Conservation (phyloP, 495 filamentous ascomycete genomes). For the Neurospora sp. region DNA sequence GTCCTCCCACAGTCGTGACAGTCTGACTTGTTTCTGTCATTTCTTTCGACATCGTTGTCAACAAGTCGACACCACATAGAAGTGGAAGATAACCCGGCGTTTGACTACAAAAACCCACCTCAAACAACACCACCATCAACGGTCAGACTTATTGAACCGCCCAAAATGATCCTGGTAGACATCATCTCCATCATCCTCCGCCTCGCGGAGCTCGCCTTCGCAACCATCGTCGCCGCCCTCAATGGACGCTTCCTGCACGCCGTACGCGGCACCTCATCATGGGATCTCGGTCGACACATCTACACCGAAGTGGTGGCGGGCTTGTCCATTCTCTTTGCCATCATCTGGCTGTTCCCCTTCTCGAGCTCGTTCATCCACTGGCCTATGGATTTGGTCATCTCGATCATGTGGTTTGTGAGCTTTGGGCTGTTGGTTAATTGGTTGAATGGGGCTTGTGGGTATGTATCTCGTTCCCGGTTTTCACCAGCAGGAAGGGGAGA, state of each 20-base stretch:
- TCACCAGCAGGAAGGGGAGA: not conserved
- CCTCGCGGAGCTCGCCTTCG: conserved; percentile 37
- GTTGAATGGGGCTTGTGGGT: conserved; percentile 41
- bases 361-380: conserved; percentile 34
- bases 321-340: conserved; percentile 34
- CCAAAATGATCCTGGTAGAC: conserved; percentile 29
- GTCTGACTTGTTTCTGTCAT: not conserved
- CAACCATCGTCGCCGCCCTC: conserved; percentile 36
- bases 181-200: conserved; percentile 35
- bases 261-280: conserved; percentile 18
- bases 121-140: not conserved
- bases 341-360: conserved; percentile 42
- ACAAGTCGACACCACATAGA: not conserved
- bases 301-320: conserved; percentile 40
- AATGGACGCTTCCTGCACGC: conserved; percentile 35
- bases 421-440: conserved; percentile 55
- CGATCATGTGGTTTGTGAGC: conserved; percentile 52
- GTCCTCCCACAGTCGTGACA: not conserved
- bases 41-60: not conserved
- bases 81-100: not conserved
- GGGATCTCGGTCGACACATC: conserved; percentile 34
- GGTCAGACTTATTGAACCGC: not conserved
- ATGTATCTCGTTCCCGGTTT: conserved; percentile 37
- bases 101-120: not conserved
- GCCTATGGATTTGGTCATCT: conserved; percentile 48